These are phyloP conservation scores for Pyronema domesticum DNA, from an alignment of 495 filamentous ascomycete genomes.

Conservation along the genomic window DNA sequence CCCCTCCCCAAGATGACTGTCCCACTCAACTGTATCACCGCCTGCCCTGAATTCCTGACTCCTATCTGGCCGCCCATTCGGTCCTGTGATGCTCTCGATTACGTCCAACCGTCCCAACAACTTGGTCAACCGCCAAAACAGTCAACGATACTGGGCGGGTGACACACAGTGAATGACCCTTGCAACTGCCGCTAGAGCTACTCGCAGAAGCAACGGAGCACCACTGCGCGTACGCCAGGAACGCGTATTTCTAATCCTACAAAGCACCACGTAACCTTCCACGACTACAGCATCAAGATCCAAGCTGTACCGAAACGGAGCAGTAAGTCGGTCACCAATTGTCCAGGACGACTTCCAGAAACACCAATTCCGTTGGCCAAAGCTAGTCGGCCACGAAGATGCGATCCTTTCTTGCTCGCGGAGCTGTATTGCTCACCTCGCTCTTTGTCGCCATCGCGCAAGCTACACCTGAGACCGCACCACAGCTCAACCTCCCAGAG, in stretches of 20 bases:
- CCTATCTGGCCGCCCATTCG: no score
- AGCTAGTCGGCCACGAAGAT: not conserved
- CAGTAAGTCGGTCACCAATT: no score
- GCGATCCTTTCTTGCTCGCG: not conserved
- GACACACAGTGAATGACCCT: not conserved
- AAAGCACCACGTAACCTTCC: not conserved
- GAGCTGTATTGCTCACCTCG: not conserved
- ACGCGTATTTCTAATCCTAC: not conserved
- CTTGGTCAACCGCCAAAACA: not conserved
- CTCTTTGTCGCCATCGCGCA: not conserved
- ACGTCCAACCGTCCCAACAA: not conserved
- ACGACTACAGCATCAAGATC: not conserved
- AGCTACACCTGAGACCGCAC: not conserved
- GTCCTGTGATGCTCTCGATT: no score
- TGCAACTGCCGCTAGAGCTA: not conserved
- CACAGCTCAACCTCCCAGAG: conserved; percentile 34
- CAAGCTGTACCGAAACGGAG: not conserved
- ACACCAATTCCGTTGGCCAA: not conserved
- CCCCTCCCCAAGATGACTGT: no score
- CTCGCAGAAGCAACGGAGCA: no score
- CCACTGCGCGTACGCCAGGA: no score
- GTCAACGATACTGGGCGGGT: not conserved
- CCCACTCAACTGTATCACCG: no score
- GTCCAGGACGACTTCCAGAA: not conserved
- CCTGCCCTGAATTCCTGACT: no score